Evolutionary conservation across 768 basidiomycete genomes (phyloP), one percentile per base, ranked within the genome.

Genomic region (Leucosporidium yakuticum): DNA sequence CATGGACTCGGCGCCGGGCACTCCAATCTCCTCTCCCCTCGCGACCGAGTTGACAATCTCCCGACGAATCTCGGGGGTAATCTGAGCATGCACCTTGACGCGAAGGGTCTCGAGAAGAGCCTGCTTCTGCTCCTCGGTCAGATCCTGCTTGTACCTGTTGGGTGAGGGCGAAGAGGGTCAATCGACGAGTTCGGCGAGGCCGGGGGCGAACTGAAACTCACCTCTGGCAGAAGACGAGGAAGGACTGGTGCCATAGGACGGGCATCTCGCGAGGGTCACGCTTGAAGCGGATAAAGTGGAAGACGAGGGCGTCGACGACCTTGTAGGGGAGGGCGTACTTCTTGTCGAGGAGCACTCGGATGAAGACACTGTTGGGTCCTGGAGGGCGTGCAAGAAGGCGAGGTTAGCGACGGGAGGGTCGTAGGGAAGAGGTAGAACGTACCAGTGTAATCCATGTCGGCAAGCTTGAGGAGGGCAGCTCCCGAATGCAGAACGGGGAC

Each of bases 241-340:
- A 82, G 78, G 90, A 91, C 79, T 99, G 96, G 78, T 99, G 91
- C 96, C 96, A 99, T 17, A 99, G 82, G 19, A 98, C 96, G n/a
- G 96, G 95, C 36, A 98, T 83, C 77, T 87, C 87, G 57, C 88
- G 87, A 2, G 85, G 80, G 59, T 90, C 89, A 31, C 86, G 88
- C 31, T 93, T 92, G 53, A 98, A 86, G 31, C 93, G 88, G 75
- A 98, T 92, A 78, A 96, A 99, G 81, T 99, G 96, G 83, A 96
- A 95, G 19, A 97, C 94, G 66, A 99, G 85, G 4, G 91, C 89
- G 77, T 99, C 96, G 62, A 99, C 86, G 34, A 96, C 95, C 80
- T 98, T 95, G 83, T 93, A 99, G 0, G 96, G 96, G 36, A 99
- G 82, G 68, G 96, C 91, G 77, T 94, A 90, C 78, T 99, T 99